A percentile compares a stretch with the other conserved stretches of the same genome.
Evolutionary conservation across 2,329 filamentous ascomycete species (phyloP).

Genomic region (Dryadomyces quercivorus): DNA sequence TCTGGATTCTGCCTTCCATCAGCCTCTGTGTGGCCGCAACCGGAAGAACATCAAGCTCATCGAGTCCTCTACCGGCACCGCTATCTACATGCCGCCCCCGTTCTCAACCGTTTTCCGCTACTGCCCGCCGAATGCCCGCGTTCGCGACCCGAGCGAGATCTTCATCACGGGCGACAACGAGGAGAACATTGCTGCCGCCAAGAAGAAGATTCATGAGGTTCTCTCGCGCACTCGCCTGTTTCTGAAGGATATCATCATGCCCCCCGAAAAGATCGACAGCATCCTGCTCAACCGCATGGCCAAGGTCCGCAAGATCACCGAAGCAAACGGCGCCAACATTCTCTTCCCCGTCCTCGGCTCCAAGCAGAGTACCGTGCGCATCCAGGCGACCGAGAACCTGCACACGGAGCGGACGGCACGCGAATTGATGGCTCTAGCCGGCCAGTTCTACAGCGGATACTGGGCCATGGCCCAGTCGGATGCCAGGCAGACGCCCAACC

Average conservation of each 20-base stretch:
- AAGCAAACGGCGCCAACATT: slow-evolving; percentile 90
- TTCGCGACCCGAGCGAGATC: slow-evolving; percentile 77
- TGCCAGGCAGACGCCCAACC: slow-evolving; percentile 42
- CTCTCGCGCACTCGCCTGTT: slow-evolving; percentile 70
- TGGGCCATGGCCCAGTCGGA: slow-evolving; percentile 87
- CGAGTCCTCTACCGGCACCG: slow-evolving; percentile 87
- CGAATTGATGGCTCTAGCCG: slow-evolving; percentile 89
- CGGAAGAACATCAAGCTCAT: slow-evolving; percentile 97
- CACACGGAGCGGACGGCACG: slow-evolving; percentile 91
- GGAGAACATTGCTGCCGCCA: slow-evolving; percentile 76
- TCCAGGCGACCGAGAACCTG: slow-evolving; percentile 86
- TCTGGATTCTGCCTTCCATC: slow-evolving; percentile 79
- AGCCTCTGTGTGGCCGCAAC: slow-evolving; percentile 82
- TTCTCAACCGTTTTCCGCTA: slow-evolving; percentile 90
- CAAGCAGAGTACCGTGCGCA: slow-evolving; percentile 70
- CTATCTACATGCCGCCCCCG: slow-evolving; percentile 94
- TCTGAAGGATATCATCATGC: slow-evolving; percentile 85
- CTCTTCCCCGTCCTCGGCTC: slow-evolving; percentile 81
- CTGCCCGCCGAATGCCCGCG: slow-evolving; percentile 66
- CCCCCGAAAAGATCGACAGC: slow-evolving; percentile 86
- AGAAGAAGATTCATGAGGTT: slow-evolving; percentile 81
- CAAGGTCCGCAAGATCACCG: slow-evolving; percentile 96
- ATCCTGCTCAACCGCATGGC: slow-evolving; percentile 84
- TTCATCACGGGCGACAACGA: slow-evolving; percentile 87
- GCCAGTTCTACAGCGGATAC: slow-evolving; percentile 93